phyloP scores from a whole-genome alignment of 305 asterid genomes.

The Fraxinus greggii region DNA sequence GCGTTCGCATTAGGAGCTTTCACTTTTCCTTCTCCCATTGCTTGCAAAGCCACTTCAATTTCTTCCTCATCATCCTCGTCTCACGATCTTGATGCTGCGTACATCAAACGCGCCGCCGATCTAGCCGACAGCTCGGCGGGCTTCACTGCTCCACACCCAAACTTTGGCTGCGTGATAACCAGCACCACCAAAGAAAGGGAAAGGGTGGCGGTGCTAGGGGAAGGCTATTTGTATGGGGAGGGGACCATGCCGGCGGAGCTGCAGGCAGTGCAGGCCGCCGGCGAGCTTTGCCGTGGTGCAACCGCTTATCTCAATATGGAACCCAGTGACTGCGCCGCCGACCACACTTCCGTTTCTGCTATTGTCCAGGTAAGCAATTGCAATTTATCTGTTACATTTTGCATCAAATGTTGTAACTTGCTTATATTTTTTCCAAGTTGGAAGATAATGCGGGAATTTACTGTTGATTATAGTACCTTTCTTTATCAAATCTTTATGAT shows the following conservation, averaged over 20 bases:
- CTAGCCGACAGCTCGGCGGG: constrained; percentile 88
- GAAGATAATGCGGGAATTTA: constrained; percentile 1
- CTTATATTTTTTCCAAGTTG: background rate
- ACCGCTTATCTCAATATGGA: constrained; percentile 97
- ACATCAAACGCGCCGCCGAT: constrained; percentile 80
- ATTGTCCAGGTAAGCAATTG: constrained; percentile 49
- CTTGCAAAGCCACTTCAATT: constrained; percentile 37
- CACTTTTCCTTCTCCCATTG: constrained; percentile 26
- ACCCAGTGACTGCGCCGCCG: constrained; percentile 73
- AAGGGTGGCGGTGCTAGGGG: constrained; percentile 57
- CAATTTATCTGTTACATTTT: background rate
- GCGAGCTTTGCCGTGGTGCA: constrained; percentile 67
- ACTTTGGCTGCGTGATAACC: constrained; percentile 82
- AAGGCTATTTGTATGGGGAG: constrained; percentile 85
- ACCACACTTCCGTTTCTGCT: constrained; percentile 63
- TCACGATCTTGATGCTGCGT: constrained; percentile 56
- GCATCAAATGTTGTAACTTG: background rate
- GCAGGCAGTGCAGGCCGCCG: constrained; percentile 76
- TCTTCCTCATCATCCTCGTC: constrained; percentile 35
- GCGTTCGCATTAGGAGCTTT: constrained; percentile 36
- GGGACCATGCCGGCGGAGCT: constrained; percentile 88
- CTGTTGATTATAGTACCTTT: background rate
- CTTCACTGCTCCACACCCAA: constrained; percentile 90
- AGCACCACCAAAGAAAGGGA: constrained; percentile 28
- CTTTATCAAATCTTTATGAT: background rate